Evolutionary conservation across 176 grass and related monocot genomes (phyloP), one percentile per base, ranked within the genome.

Genomic region (Lolium perenne): DNA sequence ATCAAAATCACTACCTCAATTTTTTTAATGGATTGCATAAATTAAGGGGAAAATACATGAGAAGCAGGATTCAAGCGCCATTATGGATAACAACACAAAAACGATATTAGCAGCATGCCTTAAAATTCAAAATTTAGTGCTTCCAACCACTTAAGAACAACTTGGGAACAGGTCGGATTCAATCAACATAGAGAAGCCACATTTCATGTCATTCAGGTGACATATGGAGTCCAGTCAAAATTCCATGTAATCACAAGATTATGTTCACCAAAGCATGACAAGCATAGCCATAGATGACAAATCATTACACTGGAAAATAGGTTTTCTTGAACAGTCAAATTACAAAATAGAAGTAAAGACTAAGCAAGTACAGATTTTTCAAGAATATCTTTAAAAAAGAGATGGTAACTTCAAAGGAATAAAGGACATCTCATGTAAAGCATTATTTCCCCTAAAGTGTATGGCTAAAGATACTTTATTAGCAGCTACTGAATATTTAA

Each of bases 71-170:
- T 45, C 55, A 47, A 12, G 5, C 21, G 73, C 58, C 53, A n/a
- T 13, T 80, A 86, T 64, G 66, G 32, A 21, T 45, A 14, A 20
- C 6, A 47, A 73, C 15, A 61, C 14, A 75, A n/a, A 53, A 21
- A 79, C 4, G 15, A 47, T 80, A 41, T 38, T 32, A 81, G 62
- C 46, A 50, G 43, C 61, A 66, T 50, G 45, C n/a, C 12, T 41
- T 70, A 68, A 82, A 15, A 15, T 56, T 55, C 18, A 56, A 81
- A 82, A 35, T 82, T 2, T 68, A 38, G 80, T 41, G n/a, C 64
- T 71, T 29, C 48, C 46, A 81, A 54, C 48, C 49, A 13, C 43
- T 81, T 50, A 10, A 29, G 50, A 51, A 45, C 13, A 80, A 51
- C 43, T 50, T 67, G 45, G 45, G 60, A 51, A 17, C 43, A 80